Evolutionary conservation across 2,329 filamentous ascomycete genomes (phyloP), one percentile per base, ranked within the genome.

Genomic region (Colletotrichum echinochloae): DNA sequence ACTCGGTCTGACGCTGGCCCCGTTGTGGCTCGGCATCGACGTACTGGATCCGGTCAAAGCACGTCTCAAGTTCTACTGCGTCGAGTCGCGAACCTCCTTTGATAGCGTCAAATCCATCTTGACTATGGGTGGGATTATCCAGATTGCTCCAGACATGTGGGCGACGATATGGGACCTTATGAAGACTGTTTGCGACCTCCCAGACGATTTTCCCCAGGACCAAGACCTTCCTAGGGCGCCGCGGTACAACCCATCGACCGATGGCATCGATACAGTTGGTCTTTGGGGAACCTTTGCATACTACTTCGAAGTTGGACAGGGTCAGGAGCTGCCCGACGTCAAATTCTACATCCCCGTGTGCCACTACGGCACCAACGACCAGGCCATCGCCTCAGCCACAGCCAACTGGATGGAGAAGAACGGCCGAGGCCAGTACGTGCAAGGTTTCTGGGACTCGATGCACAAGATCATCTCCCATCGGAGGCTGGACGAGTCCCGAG

Each of bases 281-380:
- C 57, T 67, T 11, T 62, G 65, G 65, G 65, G 65, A 1, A 67
- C 57, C 2, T 67, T 67, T 16, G 57, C 33, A 3, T 67, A 67
- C 39, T 67, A 67, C 39, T 67, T 67, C 16, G 57, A 67, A 3
- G 46, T 62, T 20, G 48, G 59, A 3, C 49, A 39, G 7, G 20
- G 57, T 26, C 49, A 6, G 6, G 51, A 33, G 14, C 14, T 62
- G 7, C 65, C 65, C 1, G 65, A 63, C 30, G 23, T 67, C n/a
- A 63, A 63, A 9, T 62, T 63, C 2, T 67, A 67, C 30, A 67
- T 67, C 11, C 65, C 65, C n/a, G 65, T 67, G 0, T 67, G 65
- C 11, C 65, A 67, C 39, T 67, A 67, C 20, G 57, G 57, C 12
- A 48, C 41, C 12, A 41, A 67, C 11, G 65, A 67, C 7, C n/a